These are phyloP conservation scores for Russula sp. DNA, from an alignment of 768 basidiomycete species.

Conservation along the genomic window DNA sequence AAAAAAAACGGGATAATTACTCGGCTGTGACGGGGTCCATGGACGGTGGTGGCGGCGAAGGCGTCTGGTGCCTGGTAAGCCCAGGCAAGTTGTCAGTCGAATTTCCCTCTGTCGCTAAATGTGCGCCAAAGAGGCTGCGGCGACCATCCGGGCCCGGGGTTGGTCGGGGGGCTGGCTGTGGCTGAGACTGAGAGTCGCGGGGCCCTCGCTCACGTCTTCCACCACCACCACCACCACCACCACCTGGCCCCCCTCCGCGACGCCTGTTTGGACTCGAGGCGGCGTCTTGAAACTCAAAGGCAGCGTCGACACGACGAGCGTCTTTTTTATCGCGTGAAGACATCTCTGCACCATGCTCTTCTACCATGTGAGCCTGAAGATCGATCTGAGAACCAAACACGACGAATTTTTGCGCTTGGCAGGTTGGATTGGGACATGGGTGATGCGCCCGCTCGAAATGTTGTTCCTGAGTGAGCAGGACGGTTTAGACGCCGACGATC, in stretches of 20 bases:
- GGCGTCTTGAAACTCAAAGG: constrained; percentile 61
- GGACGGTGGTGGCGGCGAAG: constrained; percentile 34
- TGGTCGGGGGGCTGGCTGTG: constrained; percentile 23
- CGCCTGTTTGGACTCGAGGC: constrained; percentile 31
- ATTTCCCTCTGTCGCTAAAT: constrained; percentile 39
- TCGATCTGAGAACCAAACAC: constrained; percentile 87
- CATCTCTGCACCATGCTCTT: constrained; percentile 73
- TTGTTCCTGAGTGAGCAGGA: constrained; percentile 46
- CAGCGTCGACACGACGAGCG: constrained; percentile 55
- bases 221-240: constrained; percentile 39
- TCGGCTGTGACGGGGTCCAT: constrained; percentile 47
- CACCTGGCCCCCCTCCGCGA: constrained; percentile 32
- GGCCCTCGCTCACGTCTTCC: constrained; percentile 48
- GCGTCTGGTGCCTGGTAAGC: constrained; percentile 28
- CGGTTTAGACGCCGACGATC: neutral
- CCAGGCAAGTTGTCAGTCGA: constrained; percentile 8
- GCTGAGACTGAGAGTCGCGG: constrained; percentile 28
- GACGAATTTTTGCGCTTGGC: constrained; percentile 86
- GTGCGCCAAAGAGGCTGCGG: constrained; percentile 55
- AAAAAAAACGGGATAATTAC: constrained; percentile 34
- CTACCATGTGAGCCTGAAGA: constrained; percentile 85
- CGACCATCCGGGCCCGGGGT: constrained; percentile 36
- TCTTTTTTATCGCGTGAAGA: constrained; percentile 61
- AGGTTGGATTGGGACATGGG: constrained; percentile 66
- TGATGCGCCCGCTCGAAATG: constrained; percentile 74